Percentiles rank a stretch among this genome's conserved stretches.
phyloP scores from a whole-genome alignment of 2,329 filamentous ascomycete genomes.

The Juglanconis oblonga region DNA sequence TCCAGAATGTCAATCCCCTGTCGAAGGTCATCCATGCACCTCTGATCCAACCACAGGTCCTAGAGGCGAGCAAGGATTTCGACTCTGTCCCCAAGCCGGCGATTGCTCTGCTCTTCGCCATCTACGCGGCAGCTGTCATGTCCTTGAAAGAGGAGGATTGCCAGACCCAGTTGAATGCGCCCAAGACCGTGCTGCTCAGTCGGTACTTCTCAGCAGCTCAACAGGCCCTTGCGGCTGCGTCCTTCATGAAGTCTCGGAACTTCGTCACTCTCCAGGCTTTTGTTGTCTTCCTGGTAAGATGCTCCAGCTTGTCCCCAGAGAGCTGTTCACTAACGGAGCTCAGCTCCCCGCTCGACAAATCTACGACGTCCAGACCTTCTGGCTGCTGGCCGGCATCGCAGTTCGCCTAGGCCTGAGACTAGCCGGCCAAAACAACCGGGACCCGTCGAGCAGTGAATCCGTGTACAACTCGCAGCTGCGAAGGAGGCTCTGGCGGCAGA shows the following conservation, averaged over 20 bases:
- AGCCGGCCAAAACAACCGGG: slow-evolving; percentile 1
- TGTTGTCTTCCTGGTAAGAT: slow-evolving; percentile 14
- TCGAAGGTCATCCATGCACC: slow-evolving; percentile 50
- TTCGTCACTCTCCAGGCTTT: slow-evolving; percentile 17
- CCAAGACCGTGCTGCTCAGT: slow-evolving; percentile 7
- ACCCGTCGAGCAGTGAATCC: background rate
- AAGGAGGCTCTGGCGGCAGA: slow-evolving; percentile 28
- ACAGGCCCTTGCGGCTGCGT: slow-evolving; percentile 17
- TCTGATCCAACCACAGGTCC: slow-evolving; percentile 34
- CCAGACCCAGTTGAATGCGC: slow-evolving; percentile 8
- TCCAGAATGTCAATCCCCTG: slow-evolving; percentile 51
- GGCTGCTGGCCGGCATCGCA: slow-evolving; percentile 17
- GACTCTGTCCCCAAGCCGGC: slow-evolving; percentile 14
- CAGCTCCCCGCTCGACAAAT: slow-evolving; percentile 18
- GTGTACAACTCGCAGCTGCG: slow-evolving; percentile 34
- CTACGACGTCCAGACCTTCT: slow-evolving; percentile 18
- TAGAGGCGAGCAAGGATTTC: slow-evolving; percentile 20
- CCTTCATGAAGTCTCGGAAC: slow-evolving; percentile 17
- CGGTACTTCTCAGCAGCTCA: slow-evolving; percentile 18
- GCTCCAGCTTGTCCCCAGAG: background rate
- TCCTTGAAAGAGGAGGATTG: slow-evolving; percentile 19
- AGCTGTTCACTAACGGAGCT: background rate
- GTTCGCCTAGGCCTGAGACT: slow-evolving; percentile 15
- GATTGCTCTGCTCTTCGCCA: slow-evolving; percentile 18
- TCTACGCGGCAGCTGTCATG: slow-evolving; percentile 17